Evolutionary conservation across 2,329 filamentous ascomycete species (phyloP).

Genomic region (Cucurbitaria berberidis): DNA sequence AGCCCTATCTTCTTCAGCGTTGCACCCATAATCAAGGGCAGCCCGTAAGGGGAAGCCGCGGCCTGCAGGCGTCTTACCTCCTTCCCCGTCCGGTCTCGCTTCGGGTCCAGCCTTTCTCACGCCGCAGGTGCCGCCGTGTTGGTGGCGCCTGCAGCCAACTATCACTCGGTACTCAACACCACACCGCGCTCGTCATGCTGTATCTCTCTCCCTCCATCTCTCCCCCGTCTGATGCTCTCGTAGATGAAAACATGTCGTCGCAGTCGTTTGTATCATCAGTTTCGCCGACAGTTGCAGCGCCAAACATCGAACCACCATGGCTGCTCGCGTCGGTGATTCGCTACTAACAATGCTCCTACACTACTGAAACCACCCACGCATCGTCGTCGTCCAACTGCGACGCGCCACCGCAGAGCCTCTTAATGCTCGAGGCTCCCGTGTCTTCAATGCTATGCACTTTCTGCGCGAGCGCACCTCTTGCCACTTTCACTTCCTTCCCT

Average conservation of each 20-base stretch:
- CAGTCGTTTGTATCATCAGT: background rate
- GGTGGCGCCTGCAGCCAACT: conserved; percentile 16
- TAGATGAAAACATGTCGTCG: background rate
- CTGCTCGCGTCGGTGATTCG: conserved; percentile 37
- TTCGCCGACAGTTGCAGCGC: conserved; percentile 30
- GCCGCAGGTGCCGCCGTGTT: conserved; percentile 12
- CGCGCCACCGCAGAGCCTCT: conserved; percentile 39
- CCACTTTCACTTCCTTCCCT: conserved; percentile 35
- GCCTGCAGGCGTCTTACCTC: conserved; percentile 15
- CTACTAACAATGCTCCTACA: conserved; percentile 35
- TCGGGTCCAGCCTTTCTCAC: conserved; percentile 18
- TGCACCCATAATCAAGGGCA: background rate
- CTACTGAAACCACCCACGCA: conserved; percentile 44
- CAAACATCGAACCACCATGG: conserved; percentile 34
- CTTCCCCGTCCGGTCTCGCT: conserved; percentile 23
- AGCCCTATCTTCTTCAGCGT: background rate
- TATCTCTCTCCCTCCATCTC: background rate
- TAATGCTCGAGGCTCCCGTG: conserved; percentile 41
- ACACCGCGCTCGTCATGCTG: conserved; percentile 1
- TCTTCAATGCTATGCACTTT: conserved; percentile 33
- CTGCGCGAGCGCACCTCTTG: conserved; percentile 29
- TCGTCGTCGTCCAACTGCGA: conserved; percentile 40
- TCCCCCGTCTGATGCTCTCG: background rate
- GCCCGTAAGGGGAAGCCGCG: conserved; percentile 12
- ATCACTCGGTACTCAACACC: conserved; percentile 10